Evolutionary conservation across 345 rosid genomes (phyloP).

Genomic region (Eucalyptus polyanthemos): DNA sequence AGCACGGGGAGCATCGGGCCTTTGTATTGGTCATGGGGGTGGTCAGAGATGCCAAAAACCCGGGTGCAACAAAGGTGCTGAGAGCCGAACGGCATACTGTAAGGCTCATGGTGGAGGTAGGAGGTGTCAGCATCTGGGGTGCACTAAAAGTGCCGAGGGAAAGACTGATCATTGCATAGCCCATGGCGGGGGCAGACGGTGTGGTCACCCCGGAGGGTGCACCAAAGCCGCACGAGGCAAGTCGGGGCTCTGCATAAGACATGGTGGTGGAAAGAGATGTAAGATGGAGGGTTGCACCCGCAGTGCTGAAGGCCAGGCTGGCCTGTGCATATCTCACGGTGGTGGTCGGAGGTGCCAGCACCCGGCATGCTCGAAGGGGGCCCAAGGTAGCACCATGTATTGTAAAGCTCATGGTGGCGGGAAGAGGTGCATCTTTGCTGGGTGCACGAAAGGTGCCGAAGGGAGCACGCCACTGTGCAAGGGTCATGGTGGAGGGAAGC

Average conservation of each 20-base stretch:
- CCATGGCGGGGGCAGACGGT: conserved; percentile 92
- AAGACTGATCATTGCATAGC: conserved; percentile 85
- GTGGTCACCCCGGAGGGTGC: conserved; percentile 64
- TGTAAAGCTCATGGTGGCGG: conserved; percentile 99
- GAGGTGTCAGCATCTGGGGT: conserved; percentile 88
- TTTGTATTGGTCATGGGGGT: conserved; percentile 93
- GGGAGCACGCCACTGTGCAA: conserved; percentile 95
- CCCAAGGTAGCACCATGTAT: conserved; percentile 89
- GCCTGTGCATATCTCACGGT: conserved; percentile 93
- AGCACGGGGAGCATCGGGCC: conserved; percentile 88
- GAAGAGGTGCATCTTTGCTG: conserved; percentile 80
- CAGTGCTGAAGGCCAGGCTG: conserved; percentile 96
- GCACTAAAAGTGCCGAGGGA: conserved; percentile 96
- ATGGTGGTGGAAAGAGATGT: conserved; percentile 96
- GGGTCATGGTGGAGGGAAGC: conserved; percentile 96
- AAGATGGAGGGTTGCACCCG: conserved; percentile 65
- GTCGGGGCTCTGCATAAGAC: conserved; percentile 89
- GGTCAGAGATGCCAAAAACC: conserved; percentile 88
- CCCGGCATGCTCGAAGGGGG: conserved; percentile 58
- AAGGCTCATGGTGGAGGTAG: conserved; percentile 95
- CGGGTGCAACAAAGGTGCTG: conserved; percentile 89
- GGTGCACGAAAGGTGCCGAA: conserved; percentile 92
- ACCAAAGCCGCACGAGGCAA: conserved; percentile 86
- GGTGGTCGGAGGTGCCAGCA: conserved; percentile 88
- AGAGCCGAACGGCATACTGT: conserved; percentile 90